Conservation (phyloP, 306 rosid species). For the Notholithocarpus densiflorus region DNA sequence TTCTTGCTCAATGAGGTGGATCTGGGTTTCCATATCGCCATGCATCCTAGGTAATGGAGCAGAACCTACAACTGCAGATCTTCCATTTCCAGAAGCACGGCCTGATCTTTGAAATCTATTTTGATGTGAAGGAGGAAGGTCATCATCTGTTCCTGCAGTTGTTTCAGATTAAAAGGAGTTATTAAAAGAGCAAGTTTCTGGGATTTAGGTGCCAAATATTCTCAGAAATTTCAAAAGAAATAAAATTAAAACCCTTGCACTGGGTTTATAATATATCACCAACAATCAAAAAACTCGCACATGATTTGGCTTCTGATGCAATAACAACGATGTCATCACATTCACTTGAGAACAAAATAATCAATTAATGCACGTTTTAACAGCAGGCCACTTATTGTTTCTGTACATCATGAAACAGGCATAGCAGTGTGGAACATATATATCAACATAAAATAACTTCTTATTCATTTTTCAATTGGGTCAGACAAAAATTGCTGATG, state of each 20-base stretch:
- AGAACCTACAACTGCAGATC: conserved; percentile 52
- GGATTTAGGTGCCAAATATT: background rate
- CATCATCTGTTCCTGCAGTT: conserved; percentile 55
- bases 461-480: too few relatives aligned
- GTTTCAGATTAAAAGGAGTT: conserved; percentile 13
- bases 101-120: conserved; percentile 54
- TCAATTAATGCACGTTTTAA: background rate
- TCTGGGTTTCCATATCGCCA: conserved; percentile 81
- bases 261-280: background rate
- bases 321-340: background rate
- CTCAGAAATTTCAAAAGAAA: background rate
- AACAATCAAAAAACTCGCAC: background rate
- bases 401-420: background rate
- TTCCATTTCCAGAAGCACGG: conserved; percentile 37
- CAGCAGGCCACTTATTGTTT: background rate
- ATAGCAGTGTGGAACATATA: too few relatives aligned
- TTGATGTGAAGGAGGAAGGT: conserved; percentile 59
- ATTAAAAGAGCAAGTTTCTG: background rate
- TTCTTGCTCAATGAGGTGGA: conserved; percentile 91
- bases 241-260: background rate
- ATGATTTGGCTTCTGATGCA: background rate
- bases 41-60: conserved; percentile 43
- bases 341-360: background rate
- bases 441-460: too few relatives aligned
- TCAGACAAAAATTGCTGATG: too few relatives aligned